Percentiles rank a stretch among this genome's conserved stretches.
These are phyloP conservation scores for Fistulifera pelliculosa DNA, from an alignment of 108 stramenopile genomes.

Conservation along the genomic window DNA sequence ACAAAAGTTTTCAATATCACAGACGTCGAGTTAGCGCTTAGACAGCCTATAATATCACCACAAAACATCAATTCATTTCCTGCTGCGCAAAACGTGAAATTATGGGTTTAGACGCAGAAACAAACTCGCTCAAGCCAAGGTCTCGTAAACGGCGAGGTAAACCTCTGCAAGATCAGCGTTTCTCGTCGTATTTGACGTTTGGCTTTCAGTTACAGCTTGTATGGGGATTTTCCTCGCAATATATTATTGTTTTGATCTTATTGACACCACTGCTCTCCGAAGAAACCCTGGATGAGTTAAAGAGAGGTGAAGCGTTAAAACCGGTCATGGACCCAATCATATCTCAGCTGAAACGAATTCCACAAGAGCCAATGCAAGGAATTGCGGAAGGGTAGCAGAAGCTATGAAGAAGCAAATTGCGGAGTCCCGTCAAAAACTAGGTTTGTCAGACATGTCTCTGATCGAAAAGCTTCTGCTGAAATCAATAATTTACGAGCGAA, in stretches of 20 bases:
- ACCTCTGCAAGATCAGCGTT: slow-evolving; percentile 21
- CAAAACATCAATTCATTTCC: no score
- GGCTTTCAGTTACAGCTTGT: slow-evolving; percentile 29
- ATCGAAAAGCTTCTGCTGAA: slow-evolving; percentile 28
- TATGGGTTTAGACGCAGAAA: slow-evolving; percentile 1
- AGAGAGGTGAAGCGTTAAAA: slow-evolving; percentile 6
- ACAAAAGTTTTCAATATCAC: no score
- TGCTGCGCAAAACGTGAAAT: no score
- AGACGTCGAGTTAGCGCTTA: no score
- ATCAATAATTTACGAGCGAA: slow-evolving; percentile 19
- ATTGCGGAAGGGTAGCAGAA: slow-evolving; percentile 17
- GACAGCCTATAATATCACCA: no score
- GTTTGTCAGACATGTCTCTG: slow-evolving; percentile 28
- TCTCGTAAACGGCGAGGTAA: neutral
- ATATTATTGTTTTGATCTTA: slow-evolving; percentile 26
- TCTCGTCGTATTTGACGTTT: slow-evolving; percentile 38
- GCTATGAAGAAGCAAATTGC: slow-evolving; percentile 19
- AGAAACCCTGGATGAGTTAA: slow-evolving; percentile 6
- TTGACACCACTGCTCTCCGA: slow-evolving; percentile 27
- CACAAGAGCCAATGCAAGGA: slow-evolving; percentile 10
- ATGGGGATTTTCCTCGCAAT: slow-evolving; percentile 24
- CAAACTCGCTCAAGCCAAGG: neutral
- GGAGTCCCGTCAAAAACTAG: slow-evolving; percentile 21
- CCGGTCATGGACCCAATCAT: slow-evolving; percentile 2
- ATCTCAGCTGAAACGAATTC: neutral